A percentile compares a stretch with the other conserved stretches of the same genome.
phyloP scores from a whole-genome alignment of 208 protist genomes.

The Leishmania mexicana region DNA sequence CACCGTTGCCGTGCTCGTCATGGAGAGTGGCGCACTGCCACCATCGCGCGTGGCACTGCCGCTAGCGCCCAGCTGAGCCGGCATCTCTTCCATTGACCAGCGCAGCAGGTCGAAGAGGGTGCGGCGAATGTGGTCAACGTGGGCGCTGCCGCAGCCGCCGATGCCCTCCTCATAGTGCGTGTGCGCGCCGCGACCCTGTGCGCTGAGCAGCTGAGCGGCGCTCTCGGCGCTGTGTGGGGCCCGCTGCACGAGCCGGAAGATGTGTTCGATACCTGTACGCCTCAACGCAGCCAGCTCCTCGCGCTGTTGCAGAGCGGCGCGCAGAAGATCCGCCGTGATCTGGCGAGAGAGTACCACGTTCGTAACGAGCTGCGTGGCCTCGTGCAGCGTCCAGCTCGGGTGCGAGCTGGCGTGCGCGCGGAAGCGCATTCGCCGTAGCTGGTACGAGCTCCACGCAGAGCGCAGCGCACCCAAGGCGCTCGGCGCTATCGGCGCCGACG shows the following conservation, averaged over 20 bases:
- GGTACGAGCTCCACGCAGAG: slow-evolving; percentile 9
- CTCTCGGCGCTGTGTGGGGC: slow-evolving; percentile 40
- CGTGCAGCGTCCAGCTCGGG: slow-evolving; percentile 29
- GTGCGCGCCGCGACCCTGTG: slow-evolving; percentile 21
- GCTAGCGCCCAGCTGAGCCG: not conserved
- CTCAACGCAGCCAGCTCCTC: slow-evolving; percentile 41
- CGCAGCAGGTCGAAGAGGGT: slow-evolving; percentile 26
- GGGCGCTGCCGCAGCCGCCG: slow-evolving; percentile 12
- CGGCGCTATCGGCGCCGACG: not conserved
- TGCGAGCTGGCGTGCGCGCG: slow-evolving; percentile 26
- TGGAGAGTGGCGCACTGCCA: slow-evolving; percentile 1
- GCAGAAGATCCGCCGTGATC: slow-evolving; percentile 25
- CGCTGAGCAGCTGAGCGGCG: slow-evolving; percentile 38
- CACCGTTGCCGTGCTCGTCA: slow-evolving; percentile 31
- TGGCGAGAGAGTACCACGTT: slow-evolving; percentile 23
- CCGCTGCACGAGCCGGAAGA: slow-evolving; percentile 27
- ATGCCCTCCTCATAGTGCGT: slow-evolving; percentile 40
- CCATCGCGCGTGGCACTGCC: no score
- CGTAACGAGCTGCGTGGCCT: slow-evolving; percentile 32
- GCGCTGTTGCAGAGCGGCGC: slow-evolving; percentile 28
- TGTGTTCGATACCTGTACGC: slow-evolving; percentile 37
- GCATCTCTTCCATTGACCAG: slow-evolving; percentile 16
- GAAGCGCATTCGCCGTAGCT: slow-evolving; percentile 24
- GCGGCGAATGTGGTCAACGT: slow-evolving; percentile 15
- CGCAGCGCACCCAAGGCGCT: not conserved